Conservation (phyloP, 352 stramenopile species). For the Phytophthora pluvialis region DNA sequence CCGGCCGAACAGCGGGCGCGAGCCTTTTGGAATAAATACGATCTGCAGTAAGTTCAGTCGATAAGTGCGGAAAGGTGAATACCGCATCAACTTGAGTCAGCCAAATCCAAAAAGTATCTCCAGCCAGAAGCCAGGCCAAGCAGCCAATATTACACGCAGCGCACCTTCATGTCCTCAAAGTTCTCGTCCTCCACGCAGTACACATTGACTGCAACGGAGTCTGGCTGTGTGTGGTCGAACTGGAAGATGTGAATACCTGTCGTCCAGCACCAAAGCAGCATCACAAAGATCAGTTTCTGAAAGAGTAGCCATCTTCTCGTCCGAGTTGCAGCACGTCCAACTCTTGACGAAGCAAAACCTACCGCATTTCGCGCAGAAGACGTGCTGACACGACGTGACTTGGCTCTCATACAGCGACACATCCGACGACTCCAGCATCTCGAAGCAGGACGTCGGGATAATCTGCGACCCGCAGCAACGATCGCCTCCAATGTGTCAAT, state of each 20-base stretch:
- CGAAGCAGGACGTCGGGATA: conserved; percentile 76
- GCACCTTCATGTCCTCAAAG: conserved; percentile 83
- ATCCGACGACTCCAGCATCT: conserved; percentile 72
- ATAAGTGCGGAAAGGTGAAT: conserved; percentile 25
- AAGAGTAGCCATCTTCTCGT: conserved; percentile 21
- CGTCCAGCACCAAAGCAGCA: background rate
- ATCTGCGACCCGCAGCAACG: conserved; percentile 43
- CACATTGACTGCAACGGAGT: conserved; percentile 79
- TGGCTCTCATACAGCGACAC: conserved; percentile 81
- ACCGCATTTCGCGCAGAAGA: conserved; percentile 85
- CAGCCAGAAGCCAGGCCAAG: background rate
- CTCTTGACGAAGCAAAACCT: conserved; percentile 25
- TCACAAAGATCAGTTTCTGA: conserved; percentile 1
- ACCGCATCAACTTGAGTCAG: conserved; percentile 29
- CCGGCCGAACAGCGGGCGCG: conserved; percentile 69
- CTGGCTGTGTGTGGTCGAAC: conserved; percentile 74
- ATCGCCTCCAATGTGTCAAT: conserved; percentile 8
- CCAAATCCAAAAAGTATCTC: conserved; percentile 12
- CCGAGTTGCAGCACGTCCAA: conserved; percentile 8
- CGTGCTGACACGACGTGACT: conserved; percentile 70
- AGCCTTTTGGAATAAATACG: conserved; percentile 81
- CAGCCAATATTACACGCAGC: conserved; percentile 3
- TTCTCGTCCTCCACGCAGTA: conserved; percentile 85
- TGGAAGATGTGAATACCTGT: conserved; percentile 87
- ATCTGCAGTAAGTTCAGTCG: conserved; percentile 48